Percentiles rank a stretch among this genome's conserved stretches.
These are phyloP conservation scores for Lentinula aciculospora DNA, from an alignment of 768 basidiomycete species.

Conservation along the genomic window DNA sequence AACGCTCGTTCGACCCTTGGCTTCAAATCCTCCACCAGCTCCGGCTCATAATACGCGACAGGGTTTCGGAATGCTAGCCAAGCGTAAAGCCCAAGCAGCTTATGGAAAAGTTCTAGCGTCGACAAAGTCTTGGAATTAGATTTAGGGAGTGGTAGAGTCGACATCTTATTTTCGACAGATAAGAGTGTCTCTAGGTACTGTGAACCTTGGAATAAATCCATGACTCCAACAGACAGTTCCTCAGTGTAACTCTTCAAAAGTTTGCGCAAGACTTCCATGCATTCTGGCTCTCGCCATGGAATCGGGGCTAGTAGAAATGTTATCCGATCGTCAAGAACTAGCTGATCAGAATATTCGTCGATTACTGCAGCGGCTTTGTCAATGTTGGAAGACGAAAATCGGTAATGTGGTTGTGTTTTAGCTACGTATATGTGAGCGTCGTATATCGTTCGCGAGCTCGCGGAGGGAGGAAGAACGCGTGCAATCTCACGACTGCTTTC, in stretches of 20 bases:
- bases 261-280: slow-evolving; percentile 24
- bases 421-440: slow-evolving; percentile 47
- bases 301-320: slow-evolving; percentile 48
- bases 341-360: slow-evolving; percentile 28
- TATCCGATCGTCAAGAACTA: slow-evolving; percentile 39
- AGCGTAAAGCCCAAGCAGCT: slow-evolving; percentile 68
- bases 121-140: slow-evolving; percentile 14
- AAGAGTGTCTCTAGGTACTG: slow-evolving; percentile 36
- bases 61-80: slow-evolving; percentile 77
- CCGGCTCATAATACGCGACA: slow-evolving; percentile 58
- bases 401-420: slow-evolving; percentile 35
- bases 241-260: slow-evolving; percentile 39
- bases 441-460: slow-evolving; percentile 36
- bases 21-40: slow-evolving; percentile 49
- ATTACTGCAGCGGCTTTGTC: slow-evolving; percentile 34
- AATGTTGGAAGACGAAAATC: slow-evolving; percentile 20
- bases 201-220: slow-evolving; percentile 25
- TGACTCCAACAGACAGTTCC: slow-evolving; percentile 38
- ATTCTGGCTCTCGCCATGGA: slow-evolving; percentile 39
- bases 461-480: slow-evolving; percentile 35
- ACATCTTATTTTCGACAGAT: slow-evolving; percentile 30
- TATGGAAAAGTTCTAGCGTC: slow-evolving; percentile 71
- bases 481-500: slow-evolving; percentile 15
- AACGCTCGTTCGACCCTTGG: slow-evolving; percentile 58
- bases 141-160: slow-evolving; percentile 5